Evolutionary conservation across 2,329 filamentous ascomycete species (phyloP), one percentile per base, ranked within the genome.

Genomic region (Exophiala mesophila): DNA sequence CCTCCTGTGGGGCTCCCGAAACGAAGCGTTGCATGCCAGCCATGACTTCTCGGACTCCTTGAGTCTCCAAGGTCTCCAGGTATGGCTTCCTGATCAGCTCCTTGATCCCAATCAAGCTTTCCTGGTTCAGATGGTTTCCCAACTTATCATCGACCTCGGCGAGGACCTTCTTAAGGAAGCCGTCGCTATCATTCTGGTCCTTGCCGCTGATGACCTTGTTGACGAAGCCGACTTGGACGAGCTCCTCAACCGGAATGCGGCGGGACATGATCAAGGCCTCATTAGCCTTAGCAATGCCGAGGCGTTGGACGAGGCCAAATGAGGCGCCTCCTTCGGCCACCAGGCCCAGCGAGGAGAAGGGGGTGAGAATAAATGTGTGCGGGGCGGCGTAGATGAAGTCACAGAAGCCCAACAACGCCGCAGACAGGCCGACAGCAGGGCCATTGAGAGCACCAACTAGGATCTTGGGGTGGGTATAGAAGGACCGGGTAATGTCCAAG

Each of bases 181-280:
- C 78, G 0, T 70, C 78, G 44, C 78, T 77, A 53, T 88, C 78
- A 17, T 74, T 82, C 50, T 72, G 68, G 7, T 67, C 65, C 44
- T 73, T 74, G 24, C 74, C 66, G 8, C 70, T 68, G 53, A 96
- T 84, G 12, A 95, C 74, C 64, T 83, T 85, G 57, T 96, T 97
- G 32, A 94, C 86, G 58, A 88, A 97, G 0, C 90, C 89, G 2
- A 78, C 76, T 6, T 74, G 68, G 49, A 89, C 71, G 20, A 97
- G 72, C 59, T 94, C 88, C 17, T 82, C 77, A 20, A 78, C 77
- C 0, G 72, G 63, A 55, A 97, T 85, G 32, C 81, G 75, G 64
- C 84, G 85, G 57, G 84, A 88, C 83, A 94, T 92, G 54, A 98
- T 81, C 9, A 97, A 74, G 9, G 92, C 90, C 72, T 97, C 92